Base-by-base conservation (phyloP, 768 basidiomycete species). In the Candolleomyces eurysporus region DNA sequence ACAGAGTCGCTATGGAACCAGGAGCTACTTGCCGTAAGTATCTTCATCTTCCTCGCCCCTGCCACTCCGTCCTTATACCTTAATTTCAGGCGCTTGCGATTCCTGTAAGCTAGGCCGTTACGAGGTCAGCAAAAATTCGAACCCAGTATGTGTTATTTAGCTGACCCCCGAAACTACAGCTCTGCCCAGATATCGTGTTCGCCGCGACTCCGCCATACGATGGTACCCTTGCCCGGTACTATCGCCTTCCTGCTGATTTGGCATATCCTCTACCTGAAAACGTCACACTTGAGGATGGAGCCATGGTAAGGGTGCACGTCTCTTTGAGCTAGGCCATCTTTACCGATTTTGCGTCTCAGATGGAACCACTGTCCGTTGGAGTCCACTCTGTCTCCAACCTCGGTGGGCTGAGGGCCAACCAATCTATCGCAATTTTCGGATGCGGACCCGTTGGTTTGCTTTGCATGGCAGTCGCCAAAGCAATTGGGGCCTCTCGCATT, bases 401-500 rank as follows among this genome's bases (percentile, higher is more conserved):
- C 32, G 95, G 89, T 19, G 77, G 79, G 30, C 78, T 97, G 72
- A 83, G 82, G 52, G 80, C 90, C 42, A 86, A 85, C 67, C 87
- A 94, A 70, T 86, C 86, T 42, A 86, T 96, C 63, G 86, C 84
- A 16, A 79, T 98, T 58, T 95, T 95, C 68, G 96, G 96, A 32
- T 95, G 88, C 63, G 93, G 95, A 2, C 96, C 95, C 31, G 79
- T 83, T 58, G 92, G 94, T n/a, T 77, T 96, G 31, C 84, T 97
- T 21, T 92, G 90, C 70, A 93, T 96, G 91, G 95, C 93, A 7
- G 93, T 94, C n/a, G 96, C 96, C 7, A 95, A 90, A 72, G 95
- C 96, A 3, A 79, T 96, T 51, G 95, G 94, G 40, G 96, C 94
- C 2, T 80, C 82, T 46, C 87, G 90, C 52, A 82, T 96, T 63